Evolutionary conservation across 176 grass and related monocot species (phyloP).

Genomic region (Cenchrus americanus): DNA sequence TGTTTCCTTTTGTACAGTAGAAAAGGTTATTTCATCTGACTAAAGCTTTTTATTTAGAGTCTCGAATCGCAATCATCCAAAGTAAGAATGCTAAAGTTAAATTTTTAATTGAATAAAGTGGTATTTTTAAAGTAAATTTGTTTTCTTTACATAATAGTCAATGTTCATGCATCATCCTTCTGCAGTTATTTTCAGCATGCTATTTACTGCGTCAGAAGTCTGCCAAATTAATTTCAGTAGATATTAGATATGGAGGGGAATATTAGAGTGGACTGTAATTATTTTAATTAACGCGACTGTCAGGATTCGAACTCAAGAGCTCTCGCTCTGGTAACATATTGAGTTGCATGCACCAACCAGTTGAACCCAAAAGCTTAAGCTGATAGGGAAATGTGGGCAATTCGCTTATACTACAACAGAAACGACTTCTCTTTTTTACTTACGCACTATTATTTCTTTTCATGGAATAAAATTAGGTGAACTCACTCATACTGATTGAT

Average conservation of each 20-base stretch:
- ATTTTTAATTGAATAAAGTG: background rate
- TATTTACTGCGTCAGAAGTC: background rate
- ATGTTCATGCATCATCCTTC: background rate
- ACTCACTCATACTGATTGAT: background rate
- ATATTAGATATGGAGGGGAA: background rate
- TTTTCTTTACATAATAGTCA: background rate
- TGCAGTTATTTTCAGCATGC: background rate
- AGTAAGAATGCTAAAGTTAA: background rate
- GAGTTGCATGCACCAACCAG: too few relatives aligned
- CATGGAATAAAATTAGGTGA: background rate
- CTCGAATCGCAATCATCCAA: background rate
- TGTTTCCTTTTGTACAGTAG: constrained; percentile 8
- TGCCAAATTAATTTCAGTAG: background rate
- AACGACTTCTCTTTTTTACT: background rate
- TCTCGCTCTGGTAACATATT: too few relatives aligned
- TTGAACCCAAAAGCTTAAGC: too few relatives aligned
- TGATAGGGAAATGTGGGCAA: too few relatives aligned
- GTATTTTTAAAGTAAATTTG: background rate
- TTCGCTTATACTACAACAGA: too few relatives aligned
- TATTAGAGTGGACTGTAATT: too few relatives aligned
- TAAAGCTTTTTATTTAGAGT: background rate
- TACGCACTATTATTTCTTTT: background rate
- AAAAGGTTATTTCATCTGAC: constrained; percentile 27
- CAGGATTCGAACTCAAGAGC: too few relatives aligned
- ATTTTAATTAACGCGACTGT: too few relatives aligned